A percentile compares a stretch with the other conserved stretches of the same genome.
Conservation (phyloP, 257 asterid genomes). For the Leonotis leonurus region DNA sequence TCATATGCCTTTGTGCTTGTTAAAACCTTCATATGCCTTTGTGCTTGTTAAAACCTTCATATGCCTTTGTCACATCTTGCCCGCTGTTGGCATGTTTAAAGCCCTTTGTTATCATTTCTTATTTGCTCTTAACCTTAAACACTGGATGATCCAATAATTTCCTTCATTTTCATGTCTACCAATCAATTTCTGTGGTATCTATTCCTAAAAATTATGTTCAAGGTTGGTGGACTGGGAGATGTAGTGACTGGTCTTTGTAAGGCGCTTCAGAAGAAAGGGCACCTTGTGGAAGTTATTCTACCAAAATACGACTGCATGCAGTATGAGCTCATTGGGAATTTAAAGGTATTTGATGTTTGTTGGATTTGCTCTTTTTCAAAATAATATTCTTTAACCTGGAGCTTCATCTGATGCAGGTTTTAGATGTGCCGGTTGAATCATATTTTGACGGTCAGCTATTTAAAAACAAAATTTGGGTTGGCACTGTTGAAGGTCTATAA, state of each 20-base stretch:
- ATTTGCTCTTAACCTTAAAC: too few relatives aligned
- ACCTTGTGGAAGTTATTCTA: constrained; percentile 82
- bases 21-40: too few relatives aligned
- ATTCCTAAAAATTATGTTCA: too few relatives aligned
- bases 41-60: too few relatives aligned
- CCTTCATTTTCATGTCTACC: too few relatives aligned
- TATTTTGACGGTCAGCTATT: constrained; percentile 80
- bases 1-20: too few relatives aligned
- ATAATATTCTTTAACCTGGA: constrained; percentile 8
- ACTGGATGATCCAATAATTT: too few relatives aligned
- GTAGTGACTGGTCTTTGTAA: constrained; percentile 94
- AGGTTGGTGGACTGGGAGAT: constrained; percentile 99
- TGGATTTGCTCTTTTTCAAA: not conserved
- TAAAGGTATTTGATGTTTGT: constrained; percentile 45
- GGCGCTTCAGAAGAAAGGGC: constrained; percentile 91
- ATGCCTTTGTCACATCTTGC: too few relatives aligned
- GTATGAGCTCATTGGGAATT: constrained; percentile 51
- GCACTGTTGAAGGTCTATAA: constrained; percentile 80
- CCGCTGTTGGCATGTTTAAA: too few relatives aligned
- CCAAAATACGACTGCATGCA: constrained; percentile 96
- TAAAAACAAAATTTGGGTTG: constrained; percentile 88
- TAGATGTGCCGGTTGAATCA: constrained; percentile 82
- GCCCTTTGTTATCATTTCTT: too few relatives aligned
- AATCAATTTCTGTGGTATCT: too few relatives aligned
- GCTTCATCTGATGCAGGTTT: constrained; percentile 44